phyloP scores from a whole-genome alignment of 306 rosid genomes.

The Abrus pulchellus region DNA sequence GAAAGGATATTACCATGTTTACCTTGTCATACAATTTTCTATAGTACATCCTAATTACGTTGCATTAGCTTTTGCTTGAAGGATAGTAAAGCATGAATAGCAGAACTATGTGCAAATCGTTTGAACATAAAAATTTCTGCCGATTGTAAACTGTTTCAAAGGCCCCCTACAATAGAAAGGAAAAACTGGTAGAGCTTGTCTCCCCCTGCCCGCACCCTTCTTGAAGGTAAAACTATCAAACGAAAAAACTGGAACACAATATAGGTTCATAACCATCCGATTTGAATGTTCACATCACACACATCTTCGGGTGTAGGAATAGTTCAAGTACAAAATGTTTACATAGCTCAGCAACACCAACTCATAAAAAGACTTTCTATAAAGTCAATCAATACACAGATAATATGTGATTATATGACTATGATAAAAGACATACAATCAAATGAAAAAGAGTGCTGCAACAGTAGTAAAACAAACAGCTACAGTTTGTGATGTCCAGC shows the following conservation, averaged over 20 bases:
- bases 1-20: slow-evolving; percentile 8
- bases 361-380: neutral
- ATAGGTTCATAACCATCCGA: slow-evolving; percentile 5
- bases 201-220: neutral
- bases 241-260: slow-evolving; percentile 6
- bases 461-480: slow-evolving; percentile 16
- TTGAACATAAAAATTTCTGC: neutral
- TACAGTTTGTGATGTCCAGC: no score
- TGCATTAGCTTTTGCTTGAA: neutral
- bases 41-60: neutral
- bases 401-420: neutral
- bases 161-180: slow-evolving; percentile 7
- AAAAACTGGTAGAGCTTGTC: neutral
- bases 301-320: neutral
- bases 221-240: neutral
- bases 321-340: neutral
- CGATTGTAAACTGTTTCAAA: slow-evolving; percentile 2
- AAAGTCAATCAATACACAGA: neutral
- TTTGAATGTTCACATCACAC: neutral
- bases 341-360: slow-evolving; percentile 3
- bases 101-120: slow-evolving; percentile 1
- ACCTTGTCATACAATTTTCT: neutral
- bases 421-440: neutral
- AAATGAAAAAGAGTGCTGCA: neutral
- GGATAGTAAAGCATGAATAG: slow-evolving; percentile 21